phyloP scores from a whole-genome alignment of 108 stramenopile species.

The Aurantiochytrium sp. region DNA sequence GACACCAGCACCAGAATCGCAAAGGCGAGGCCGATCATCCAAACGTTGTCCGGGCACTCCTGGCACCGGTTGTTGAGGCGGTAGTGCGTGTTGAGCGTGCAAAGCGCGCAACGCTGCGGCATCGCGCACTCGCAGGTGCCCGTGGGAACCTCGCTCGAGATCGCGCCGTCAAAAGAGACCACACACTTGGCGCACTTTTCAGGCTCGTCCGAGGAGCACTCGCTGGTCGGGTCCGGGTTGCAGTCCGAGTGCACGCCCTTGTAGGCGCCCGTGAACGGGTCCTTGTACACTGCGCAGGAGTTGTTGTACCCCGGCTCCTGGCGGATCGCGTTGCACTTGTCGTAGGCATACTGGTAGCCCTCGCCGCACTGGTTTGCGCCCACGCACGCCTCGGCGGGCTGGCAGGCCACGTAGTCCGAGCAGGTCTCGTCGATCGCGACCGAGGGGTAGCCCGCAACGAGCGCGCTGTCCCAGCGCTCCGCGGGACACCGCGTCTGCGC shows the following conservation, averaged over 20 bases:
- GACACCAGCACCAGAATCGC: neutral
- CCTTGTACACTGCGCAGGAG: neutral
- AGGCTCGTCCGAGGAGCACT: neutral
- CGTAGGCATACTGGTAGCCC: slow-evolving; percentile 9
- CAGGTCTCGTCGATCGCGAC: neutral
- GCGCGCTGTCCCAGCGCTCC: neutral
- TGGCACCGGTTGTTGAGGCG: slow-evolving; percentile 40
- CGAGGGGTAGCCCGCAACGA: neutral
- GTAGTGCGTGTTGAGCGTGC: slow-evolving; percentile 28
- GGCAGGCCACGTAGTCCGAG: slow-evolving; percentile 25
- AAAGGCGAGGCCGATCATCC: neutral
- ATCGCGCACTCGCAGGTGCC: slow-evolving; percentile 7
- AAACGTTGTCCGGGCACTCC: slow-evolving; percentile 39
- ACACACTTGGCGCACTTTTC: neutral
- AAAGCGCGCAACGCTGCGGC: slow-evolving; percentile 28
- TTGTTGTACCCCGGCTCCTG: neutral
- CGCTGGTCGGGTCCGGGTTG: slow-evolving; percentile 14
- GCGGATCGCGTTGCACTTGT: neutral
- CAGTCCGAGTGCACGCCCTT: neutral
- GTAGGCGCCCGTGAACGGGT: slow-evolving; percentile 4
- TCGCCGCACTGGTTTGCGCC: neutral
- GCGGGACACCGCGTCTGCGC: neutral
- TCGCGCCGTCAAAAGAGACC: neutral
- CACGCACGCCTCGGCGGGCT: neutral
- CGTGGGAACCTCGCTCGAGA: neutral